Evolutionary conservation across 306 rosid genomes (phyloP), one percentile per base, ranked within the genome.

Genomic region (Castanopsis chinensis): DNA sequence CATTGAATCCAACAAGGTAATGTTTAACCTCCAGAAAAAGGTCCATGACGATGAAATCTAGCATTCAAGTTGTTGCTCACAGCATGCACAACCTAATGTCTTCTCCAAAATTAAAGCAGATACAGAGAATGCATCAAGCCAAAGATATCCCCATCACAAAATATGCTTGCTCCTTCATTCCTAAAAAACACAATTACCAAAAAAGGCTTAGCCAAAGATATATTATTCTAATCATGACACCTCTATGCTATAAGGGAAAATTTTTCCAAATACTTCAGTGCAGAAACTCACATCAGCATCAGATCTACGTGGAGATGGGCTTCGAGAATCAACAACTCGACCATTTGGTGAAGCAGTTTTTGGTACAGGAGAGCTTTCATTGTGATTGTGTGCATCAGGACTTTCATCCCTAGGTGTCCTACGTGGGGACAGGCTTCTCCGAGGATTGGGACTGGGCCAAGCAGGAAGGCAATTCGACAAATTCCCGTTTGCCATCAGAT

Each of bases 281-380:
- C 1, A 69, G n/a, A 52, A 57, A 75, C 92, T 88, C 72, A 91
- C 95, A 67, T 87, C 90, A 49, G 85, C 88, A 76, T 91, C 91
- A 65, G 91, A 85, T 78, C 76, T 85, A 72, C 51, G 87, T 43
- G 89, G 86, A 74, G 93, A 85, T 20, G 85, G 90, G 54, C 95
- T 91, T 74, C 79, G 88, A 71, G 95, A 91, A 83, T 80, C 89
- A 51, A 54, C 77, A 76, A 59, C 80, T 41, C 53, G 86, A 28
- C 78, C 86, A 61, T 4, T 76, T 1, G 88, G 87, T 33, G 90
- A 87, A 83, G 71, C 82, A 78, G 82, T 85, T 59, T 82, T 83
- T 4, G 78, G 84, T 14, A 73, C 58, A 21, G 91, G 88, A n/a
- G 92, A 85, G 61, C 54, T 78, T 5, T 78, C 86, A 3, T 59